These are phyloP conservation scores for Incumbomyces delicatus DNA, from an alignment of 2,329 filamentous ascomycete genomes.

Conservation along the genomic window DNA sequence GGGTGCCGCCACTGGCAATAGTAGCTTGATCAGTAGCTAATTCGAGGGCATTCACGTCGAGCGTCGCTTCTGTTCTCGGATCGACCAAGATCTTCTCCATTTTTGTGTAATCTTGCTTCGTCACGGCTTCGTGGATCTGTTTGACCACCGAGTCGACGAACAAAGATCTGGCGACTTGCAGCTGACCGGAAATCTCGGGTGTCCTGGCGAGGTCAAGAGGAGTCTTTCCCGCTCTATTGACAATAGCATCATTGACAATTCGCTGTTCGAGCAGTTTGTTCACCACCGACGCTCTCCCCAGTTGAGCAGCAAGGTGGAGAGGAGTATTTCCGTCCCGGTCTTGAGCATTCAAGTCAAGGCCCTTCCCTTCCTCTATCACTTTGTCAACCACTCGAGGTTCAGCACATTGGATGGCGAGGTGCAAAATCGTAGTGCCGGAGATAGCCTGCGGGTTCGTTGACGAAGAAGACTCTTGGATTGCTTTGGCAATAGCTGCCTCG, in stretches of 20 bases:
- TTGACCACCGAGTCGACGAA: conserved; percentile 80
- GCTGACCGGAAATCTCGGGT: conserved; percentile 88
- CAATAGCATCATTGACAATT: conserved; percentile 76
- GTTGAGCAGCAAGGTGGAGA: conserved; percentile 73
- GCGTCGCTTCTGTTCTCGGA: conserved; percentile 68
- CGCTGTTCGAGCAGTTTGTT: conserved; percentile 72
- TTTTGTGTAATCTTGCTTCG: conserved; percentile 61
- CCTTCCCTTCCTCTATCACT: conserved; percentile 66
- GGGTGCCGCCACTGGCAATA: conserved; percentile 72
- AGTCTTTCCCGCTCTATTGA: conserved; percentile 75
- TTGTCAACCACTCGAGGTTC: conserved; percentile 89
- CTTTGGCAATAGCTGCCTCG: conserved; percentile 77
- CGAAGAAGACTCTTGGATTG: conserved; percentile 53
- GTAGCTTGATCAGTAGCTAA: conserved; percentile 73
- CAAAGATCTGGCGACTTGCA: conserved; percentile 80
- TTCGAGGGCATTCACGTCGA: conserved; percentile 89
- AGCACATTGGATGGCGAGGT: conserved; percentile 91
- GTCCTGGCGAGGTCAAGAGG: conserved; percentile 82
- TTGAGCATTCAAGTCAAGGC: conserved; percentile 74
- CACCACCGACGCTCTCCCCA: conserved; percentile 73
- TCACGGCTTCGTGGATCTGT: conserved; percentile 72
- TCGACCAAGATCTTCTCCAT: conserved; percentile 77
- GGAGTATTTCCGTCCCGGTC: conserved; percentile 93
- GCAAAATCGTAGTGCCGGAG: conserved; percentile 73
- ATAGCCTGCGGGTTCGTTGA: conserved; percentile 32